phyloP scores from a whole-genome alignment of 2,329 filamentous ascomycete species.

The Neurospora sp. region DNA sequence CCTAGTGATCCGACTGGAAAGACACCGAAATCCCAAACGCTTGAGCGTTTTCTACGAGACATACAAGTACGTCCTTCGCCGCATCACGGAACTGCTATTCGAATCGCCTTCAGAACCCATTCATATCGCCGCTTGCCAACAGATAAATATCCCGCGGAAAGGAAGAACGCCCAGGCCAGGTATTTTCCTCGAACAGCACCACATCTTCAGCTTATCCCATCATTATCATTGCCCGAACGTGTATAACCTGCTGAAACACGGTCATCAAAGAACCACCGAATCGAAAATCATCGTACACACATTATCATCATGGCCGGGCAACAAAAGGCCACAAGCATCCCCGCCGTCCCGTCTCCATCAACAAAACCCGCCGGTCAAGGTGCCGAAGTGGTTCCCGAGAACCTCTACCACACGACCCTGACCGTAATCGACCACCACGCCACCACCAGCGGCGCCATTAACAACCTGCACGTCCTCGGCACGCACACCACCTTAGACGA shows the following conservation, averaged over 20 bases:
- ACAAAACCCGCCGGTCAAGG: background rate
- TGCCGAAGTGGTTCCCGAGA: slow-evolving; percentile 17
- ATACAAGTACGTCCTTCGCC: background rate
- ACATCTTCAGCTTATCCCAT: background rate
- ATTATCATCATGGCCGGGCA: background rate
- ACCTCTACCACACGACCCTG: slow-evolving; percentile 28
- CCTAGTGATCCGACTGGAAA: background rate
- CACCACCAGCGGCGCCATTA: slow-evolving; percentile 19
- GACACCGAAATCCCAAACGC: background rate
- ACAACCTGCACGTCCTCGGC: slow-evolving; percentile 27
- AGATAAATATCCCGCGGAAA: background rate
- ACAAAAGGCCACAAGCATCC: background rate
- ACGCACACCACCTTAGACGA: slow-evolving; percentile 27
- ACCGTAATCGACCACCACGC: slow-evolving; percentile 25
- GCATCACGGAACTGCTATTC: background rate
- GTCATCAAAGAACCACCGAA: background rate
- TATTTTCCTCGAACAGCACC: background rate
- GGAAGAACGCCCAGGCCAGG: background rate
- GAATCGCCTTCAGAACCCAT: background rate
- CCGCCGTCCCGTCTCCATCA: background rate
- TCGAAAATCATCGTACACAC: background rate
- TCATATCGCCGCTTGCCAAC: background rate
- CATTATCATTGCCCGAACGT: background rate
- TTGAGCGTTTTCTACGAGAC: background rate
- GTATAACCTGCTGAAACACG: background rate